phyloP scores from a whole-genome alignment of 1,139 yeast species.

The Suhomyces kunorum region DNA sequence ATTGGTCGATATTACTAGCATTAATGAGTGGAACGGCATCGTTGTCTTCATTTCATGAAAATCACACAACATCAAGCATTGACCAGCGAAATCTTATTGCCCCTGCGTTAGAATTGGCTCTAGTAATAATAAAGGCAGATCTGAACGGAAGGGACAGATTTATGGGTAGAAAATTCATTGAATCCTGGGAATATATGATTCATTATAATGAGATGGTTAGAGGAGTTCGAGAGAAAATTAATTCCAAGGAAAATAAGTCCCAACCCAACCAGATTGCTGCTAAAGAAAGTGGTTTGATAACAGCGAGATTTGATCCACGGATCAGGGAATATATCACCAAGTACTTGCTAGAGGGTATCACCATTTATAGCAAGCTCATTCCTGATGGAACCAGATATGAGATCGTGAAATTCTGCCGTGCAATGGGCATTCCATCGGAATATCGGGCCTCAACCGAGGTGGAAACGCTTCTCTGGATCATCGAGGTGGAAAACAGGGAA shows the following conservation, averaged over 20 bases:
- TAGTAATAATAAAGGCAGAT: slow-evolving; percentile 34
- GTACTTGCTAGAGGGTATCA: slow-evolving; percentile 34
- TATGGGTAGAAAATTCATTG: slow-evolving; percentile 37
- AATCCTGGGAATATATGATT: slow-evolving; percentile 36
- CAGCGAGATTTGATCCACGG: slow-evolving; percentile 19
- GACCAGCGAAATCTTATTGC: slow-evolving; percentile 16
- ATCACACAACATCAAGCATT: slow-evolving; percentile 1
- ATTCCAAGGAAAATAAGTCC: neutral
- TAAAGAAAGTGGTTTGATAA: neutral
- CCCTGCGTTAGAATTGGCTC: slow-evolving; percentile 29
- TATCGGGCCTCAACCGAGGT: slow-evolving; percentile 28
- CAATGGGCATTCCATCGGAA: slow-evolving; percentile 28
- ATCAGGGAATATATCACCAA: slow-evolving; percentile 20
- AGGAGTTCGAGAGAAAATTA: neutral
- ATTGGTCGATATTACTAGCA: slow-evolving; percentile 58
- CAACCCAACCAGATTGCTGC: slow-evolving; percentile 1
- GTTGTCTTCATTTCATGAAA: slow-evolving; percentile 8
- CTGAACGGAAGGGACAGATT: slow-evolving; percentile 29
- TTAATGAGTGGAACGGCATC: slow-evolving; percentile 16
- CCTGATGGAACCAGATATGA: slow-evolving; percentile 36
- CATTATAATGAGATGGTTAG: slow-evolving; percentile 19
- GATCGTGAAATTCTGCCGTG: slow-evolving; percentile 30
- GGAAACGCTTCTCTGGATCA: slow-evolving; percentile 36
- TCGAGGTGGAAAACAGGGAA: slow-evolving; percentile 9
- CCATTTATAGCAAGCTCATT: slow-evolving; percentile 22